Evolutionary conservation across 2,329 filamentous ascomycete genomes (phyloP).

Genomic region (Pestalotiopsis sp.): DNA sequence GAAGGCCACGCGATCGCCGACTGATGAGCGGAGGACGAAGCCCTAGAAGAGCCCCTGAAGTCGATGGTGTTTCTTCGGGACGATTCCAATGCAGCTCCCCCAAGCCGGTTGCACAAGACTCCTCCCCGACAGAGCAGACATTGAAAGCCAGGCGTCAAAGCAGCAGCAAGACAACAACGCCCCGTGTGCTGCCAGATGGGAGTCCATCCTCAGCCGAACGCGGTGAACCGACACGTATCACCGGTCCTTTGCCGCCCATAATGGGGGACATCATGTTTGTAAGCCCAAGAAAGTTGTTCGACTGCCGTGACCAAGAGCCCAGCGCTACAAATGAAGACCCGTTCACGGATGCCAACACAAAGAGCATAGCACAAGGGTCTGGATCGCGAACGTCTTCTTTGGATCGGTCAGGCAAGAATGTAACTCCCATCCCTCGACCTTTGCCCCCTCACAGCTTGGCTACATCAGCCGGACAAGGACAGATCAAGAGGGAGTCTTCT

Average conservation of each 20-base stretch:
- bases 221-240: not conserved
- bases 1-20: not conserved
- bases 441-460: not conserved
- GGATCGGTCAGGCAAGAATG: not conserved
- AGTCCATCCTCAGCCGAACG: not conserved
- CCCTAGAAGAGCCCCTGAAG: not conserved
- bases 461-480: not conserved
- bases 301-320: not conserved
- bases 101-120: not conserved
- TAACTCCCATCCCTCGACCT: not conserved
- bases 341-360: not conserved
- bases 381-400: not conserved
- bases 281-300: not conserved
- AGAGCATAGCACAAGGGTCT: not conserved
- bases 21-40: not conserved
- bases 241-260: not conserved
- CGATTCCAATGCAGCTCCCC: not conserved
- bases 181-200: not conserved
- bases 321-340: not conserved
- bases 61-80: not conserved
- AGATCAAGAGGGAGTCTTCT: not conserved
- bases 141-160: not conserved
- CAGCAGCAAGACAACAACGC: not conserved
- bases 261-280: not conserved
- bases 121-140: slow-evolving; percentile 2